Evolutionary conservation across 1,284 basidiomycete species (phyloP).

Genomic region (Takashimella tepidaria): DNA sequence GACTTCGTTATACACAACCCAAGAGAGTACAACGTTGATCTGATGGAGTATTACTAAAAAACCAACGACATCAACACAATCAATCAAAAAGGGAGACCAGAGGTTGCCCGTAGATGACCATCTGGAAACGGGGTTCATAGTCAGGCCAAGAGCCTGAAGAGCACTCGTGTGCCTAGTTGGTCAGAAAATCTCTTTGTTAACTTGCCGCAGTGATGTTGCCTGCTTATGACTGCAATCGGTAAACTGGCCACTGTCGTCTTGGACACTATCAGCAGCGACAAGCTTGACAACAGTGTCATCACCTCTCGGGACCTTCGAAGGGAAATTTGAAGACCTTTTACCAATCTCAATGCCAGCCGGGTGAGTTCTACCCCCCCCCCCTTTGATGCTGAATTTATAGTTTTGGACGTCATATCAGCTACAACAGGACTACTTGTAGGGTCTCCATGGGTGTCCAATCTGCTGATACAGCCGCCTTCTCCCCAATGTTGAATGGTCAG

Average conservation of each 20-base stretch:
- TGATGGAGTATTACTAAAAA: constrained; percentile 63
- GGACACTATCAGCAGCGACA: constrained; percentile 54
- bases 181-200: constrained; percentile 54
- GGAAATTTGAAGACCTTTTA: constrained; percentile 20
- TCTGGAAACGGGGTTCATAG: constrained; percentile 60
- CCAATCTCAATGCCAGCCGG: background rate
- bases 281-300: constrained; percentile 59
- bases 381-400: constrained; percentile 7
- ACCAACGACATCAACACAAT: constrained; percentile 52
- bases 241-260: constrained; percentile 56
- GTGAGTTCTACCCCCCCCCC: background rate
- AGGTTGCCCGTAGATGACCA: constrained; percentile 58
- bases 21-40: constrained; percentile 59
- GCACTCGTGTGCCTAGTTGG: constrained; percentile 55
- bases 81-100: constrained; percentile 51
- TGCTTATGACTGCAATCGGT: constrained; percentile 64
- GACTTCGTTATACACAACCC: constrained; percentile 63
- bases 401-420: constrained; percentile 42
- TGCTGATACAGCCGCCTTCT: constrained; percentile 61
- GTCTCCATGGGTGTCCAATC: constrained; percentile 63
- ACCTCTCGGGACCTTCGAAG: constrained; percentile 62
- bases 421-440: constrained; percentile 55
- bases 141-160: constrained; percentile 52
- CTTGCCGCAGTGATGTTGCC: constrained; percentile 45
- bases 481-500: constrained; percentile 54